Evolutionary conservation across 2,329 filamentous ascomycete species (phyloP), one percentile per base, ranked within the genome.

Genomic region (Fusarium sp.): DNA sequence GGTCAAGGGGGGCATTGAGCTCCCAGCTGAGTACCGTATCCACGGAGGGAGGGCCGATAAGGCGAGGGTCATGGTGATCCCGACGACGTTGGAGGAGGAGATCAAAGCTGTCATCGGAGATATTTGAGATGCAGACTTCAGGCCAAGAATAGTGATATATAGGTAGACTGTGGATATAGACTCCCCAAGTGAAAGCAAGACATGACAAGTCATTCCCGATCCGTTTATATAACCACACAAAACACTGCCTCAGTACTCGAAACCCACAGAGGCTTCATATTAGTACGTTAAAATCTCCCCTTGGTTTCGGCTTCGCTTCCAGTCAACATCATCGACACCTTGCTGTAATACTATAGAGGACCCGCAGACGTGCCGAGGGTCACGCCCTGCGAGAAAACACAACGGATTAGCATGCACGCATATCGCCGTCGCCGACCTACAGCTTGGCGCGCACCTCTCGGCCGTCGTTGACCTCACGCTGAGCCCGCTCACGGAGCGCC

Each of bases 401-500:
- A 64, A 56, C 31, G 44, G 27, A 68, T 72, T 75, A 75, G 73
- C 64, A 69, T 62, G 65, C 62, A 69, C 67, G 57, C 68, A 58
- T 64, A 62, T 61, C 60, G 67, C 58, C 65, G 69, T 67, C 68
- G 65, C 73, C 69, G 65, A 67, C 72, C 73, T 69, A 76, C 54
- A 76, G 72, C 71, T 76, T 76, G 65, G 74, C 73, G 65, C 73
- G 73, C 72, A 75, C 67, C 65, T 74, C 72, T 55, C 67, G 78
- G 49, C 75, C 73, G 65, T 83, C 79, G 58, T 79, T 81, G 11
- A 86, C 81, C 74, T 89, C 87, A 62, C 79, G 78, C 58, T 82
- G 81, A 16, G 88, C 89, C 69, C 82, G 80, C 2, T 90, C 88
- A 61, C 87, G 81, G 40, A 91, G 79, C 3, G 82, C 67, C 72